These are phyloP conservation scores for Stemphylium beticola DNA, from an alignment of 2,329 filamentous ascomycete species.

Conservation along the genomic window DNA sequence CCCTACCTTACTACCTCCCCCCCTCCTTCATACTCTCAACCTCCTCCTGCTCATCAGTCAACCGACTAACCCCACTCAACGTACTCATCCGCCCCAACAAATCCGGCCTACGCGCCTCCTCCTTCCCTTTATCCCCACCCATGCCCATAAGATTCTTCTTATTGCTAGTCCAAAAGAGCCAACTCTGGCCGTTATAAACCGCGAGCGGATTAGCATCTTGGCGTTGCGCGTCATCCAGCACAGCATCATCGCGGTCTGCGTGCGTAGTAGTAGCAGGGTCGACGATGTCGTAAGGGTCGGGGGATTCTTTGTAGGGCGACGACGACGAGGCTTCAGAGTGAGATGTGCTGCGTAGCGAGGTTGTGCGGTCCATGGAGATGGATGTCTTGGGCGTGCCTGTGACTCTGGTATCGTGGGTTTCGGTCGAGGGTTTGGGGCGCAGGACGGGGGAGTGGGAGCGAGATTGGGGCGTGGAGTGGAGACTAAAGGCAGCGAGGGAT, in stretches of 20 bases:
- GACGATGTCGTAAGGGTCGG: neutral
- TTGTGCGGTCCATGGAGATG: slow-evolving; percentile 14
- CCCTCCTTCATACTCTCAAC: neutral
- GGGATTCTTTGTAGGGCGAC: slow-evolving; percentile 4
- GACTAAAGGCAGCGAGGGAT: slow-evolving; percentile 37
- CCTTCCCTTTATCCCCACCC: neutral
- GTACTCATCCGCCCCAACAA: slow-evolving; percentile 52
- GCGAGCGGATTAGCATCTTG: slow-evolving; percentile 53
- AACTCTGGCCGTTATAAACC: slow-evolving; percentile 58
- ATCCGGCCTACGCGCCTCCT: slow-evolving; percentile 34
- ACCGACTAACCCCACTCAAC: slow-evolving; percentile 65
- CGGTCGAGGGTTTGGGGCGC: slow-evolving; percentile 14
- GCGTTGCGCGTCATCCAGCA: neutral
- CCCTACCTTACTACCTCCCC: slow-evolving; percentile 39
- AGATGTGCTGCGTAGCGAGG: slow-evolving; percentile 15
- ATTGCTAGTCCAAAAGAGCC: slow-evolving; percentile 59
- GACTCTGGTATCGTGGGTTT: slow-evolving; percentile 22
- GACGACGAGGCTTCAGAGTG: slow-evolving; percentile 16
- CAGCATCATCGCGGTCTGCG: no score
- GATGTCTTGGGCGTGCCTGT: slow-evolving; percentile 31
- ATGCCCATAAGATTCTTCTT: neutral
- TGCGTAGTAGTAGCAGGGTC: no score
- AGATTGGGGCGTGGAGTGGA: slow-evolving; percentile 13
- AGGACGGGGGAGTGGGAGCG: slow-evolving; percentile 26
- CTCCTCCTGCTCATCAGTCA: slow-evolving; percentile 43